Evolutionary conservation across 495 filamentous ascomycete genomes (phyloP), one percentile per base, ranked within the genome.

Genomic region (Penicillium nucicola): DNA sequence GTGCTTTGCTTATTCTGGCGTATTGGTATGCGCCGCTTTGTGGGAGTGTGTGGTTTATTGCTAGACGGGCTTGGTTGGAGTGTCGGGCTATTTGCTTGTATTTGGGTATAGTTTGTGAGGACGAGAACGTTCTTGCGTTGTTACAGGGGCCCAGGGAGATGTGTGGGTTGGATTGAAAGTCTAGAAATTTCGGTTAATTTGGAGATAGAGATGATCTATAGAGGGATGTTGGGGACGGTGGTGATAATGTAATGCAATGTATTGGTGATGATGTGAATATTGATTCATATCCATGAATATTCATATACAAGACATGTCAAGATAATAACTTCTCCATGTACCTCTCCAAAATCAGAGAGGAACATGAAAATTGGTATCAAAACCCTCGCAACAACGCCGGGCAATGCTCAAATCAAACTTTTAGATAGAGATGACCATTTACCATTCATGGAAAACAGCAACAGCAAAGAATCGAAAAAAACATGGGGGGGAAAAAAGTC

Each of bases 21-120:
- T 60, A 67, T 32, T 77, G 72, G 72, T 75, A 69, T 59, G 54
- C 48, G 1, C 62, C 63, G 40, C 43, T 61, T 25, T 33, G 55
- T 36, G 31, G 40, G 19, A 32, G 57, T 19, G 41, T 52, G 28
- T 75, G 71, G 72, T 76, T 64, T 57, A 57, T 74, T 13, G 44
- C 55, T 10, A 45, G 52, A n/a, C 53, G 71, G 34, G 65, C 68
- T 11, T 40, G 48, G 33, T 35, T 75, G 20, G 70, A 75, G 58
- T 65, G 67, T 43, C 70, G 56, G 28, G 61, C 71, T n/a, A 76
- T 75, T 33, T 72, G 70, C 44, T 38, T 60, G 17, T 75, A 72
- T 30, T 47, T 76, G 50, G 52, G 58, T 46, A 46, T 36, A 22
- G 37, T 42, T 36, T 25, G 51, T 45, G 17, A 5, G 7, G 15